phyloP scores from a whole-genome alignment of 1,284 basidiomycete species.

The Gymnopus androsaceus region DNA sequence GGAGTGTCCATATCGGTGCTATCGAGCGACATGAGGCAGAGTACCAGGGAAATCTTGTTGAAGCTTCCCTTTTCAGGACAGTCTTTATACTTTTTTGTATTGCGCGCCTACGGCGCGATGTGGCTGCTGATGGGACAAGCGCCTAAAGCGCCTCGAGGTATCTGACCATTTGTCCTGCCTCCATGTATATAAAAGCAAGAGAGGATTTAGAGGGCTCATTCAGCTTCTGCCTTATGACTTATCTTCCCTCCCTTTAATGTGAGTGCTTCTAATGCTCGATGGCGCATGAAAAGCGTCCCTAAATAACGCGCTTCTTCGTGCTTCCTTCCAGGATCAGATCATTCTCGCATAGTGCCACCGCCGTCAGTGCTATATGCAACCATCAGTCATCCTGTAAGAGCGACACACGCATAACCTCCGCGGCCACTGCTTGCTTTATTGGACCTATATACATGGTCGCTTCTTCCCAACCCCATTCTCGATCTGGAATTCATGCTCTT shows the following conservation, averaged over 20 bases:
- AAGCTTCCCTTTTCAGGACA: not conserved
- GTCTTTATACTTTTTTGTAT: slow-evolving; percentile 1
- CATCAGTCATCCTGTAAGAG: not conserved
- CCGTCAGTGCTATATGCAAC: not conserved
- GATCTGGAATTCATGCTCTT: slow-evolving; percentile 21
- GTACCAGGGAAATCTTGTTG: not conserved
- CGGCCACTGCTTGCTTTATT: not conserved
- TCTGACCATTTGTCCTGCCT: not conserved
- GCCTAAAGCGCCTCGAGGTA: slow-evolving; percentile 1
- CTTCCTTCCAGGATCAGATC: not conserved
- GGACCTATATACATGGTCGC: not conserved
- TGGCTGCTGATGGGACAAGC: not conserved
- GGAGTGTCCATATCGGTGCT: not conserved
- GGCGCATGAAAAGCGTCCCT: not conserved
- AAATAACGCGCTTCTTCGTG: not conserved
- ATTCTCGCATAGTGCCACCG: not conserved
- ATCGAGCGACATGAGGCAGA: not conserved
- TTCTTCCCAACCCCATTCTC: not conserved
- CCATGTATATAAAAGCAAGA: not conserved
- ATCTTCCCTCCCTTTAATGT: not conserved
- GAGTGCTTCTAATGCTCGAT: not conserved
- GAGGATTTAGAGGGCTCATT: no score
- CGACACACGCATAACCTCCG: not conserved
- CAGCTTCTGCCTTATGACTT: not conserved
- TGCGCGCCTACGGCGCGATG: not conserved